These are phyloP conservation scores for Margaritispora aquatica DNA, from an alignment of 495 filamentous ascomycete species.

Conservation along the genomic window DNA sequence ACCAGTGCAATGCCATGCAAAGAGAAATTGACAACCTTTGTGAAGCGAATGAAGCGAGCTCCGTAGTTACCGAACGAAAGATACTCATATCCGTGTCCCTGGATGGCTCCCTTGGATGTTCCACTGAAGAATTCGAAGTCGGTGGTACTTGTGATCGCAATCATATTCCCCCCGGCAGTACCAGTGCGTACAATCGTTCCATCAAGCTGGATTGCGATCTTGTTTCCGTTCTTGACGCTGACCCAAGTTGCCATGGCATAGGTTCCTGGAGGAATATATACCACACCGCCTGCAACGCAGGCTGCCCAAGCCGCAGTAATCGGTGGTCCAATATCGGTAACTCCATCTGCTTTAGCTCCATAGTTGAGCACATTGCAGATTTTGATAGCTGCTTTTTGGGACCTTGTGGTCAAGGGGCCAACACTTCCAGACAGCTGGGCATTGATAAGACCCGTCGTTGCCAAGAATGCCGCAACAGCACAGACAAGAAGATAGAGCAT, in stretches of 20 bases:
- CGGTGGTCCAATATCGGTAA: conserved; percentile 41
- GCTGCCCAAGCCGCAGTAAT: conserved; percentile 39
- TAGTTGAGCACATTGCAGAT: conserved; percentile 42
- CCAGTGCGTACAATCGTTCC: conserved; percentile 27
- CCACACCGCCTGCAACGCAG: conserved; percentile 29
- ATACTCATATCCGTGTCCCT: conserved; percentile 44
- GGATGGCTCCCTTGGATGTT: conserved; percentile 41
- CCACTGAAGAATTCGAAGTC: conserved; percentile 47
- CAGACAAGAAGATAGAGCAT: too few relatives aligned
- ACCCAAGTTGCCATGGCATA: conserved; percentile 27
- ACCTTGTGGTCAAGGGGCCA: background rate
- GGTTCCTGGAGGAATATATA: conserved; percentile 34
- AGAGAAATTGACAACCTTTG: conserved; percentile 37
- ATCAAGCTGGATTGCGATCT: background rate
- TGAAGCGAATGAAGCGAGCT: conserved; percentile 30
- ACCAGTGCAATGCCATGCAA: conserved; percentile 45
- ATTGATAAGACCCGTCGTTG: too few relatives aligned
- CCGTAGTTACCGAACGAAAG: conserved; percentile 20
- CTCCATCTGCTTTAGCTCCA: conserved; percentile 38
- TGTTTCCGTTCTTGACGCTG: conserved; percentile 6
- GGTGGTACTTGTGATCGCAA: too few relatives aligned
- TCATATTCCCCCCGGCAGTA: too few relatives aligned
- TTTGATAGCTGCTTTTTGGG: conserved; percentile 7
- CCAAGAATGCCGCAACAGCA: too few relatives aligned
- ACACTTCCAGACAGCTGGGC: background rate